Conservation (phyloP, 2,329 filamentous ascomycete genomes). For the Coniochaeta ligniaria region DNA sequence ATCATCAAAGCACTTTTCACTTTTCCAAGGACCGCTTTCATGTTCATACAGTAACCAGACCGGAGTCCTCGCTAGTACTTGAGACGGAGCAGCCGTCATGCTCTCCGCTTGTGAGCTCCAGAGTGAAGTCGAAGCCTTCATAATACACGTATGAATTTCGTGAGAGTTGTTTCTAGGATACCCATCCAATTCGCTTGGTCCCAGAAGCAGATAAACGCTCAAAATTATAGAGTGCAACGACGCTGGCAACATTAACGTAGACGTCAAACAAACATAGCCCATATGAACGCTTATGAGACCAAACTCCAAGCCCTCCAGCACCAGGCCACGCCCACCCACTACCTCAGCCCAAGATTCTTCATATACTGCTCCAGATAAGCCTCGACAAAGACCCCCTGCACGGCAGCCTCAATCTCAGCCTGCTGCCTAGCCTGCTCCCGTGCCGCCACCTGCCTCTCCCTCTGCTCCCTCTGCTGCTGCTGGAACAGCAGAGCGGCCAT, state of each 20-base stretch:
- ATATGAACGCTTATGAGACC: neutral
- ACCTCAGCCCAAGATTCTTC: neutral
- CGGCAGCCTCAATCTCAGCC: neutral
- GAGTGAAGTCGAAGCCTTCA: neutral
- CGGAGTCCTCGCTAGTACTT: too few species aligned
- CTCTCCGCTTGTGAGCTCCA: neutral
- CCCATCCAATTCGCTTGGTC: neutral
- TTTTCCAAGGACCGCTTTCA: too few species aligned
- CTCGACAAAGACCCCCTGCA: conserved; percentile 2
- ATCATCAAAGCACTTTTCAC: too few species aligned
- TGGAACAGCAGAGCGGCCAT: neutral
- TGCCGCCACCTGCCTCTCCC: neutral
- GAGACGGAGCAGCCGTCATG: neutral
- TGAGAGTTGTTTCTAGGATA: neutral
- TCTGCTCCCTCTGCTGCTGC: neutral
- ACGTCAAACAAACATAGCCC: too few species aligned
- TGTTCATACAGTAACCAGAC: too few species aligned
- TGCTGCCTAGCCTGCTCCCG: neutral
- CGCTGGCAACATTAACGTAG: too few species aligned
- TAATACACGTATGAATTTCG: neutral
- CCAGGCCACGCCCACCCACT: neutral
- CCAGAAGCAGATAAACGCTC: neutral
- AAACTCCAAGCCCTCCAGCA: neutral
- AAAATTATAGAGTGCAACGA: neutral
- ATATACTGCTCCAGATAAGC: conserved; percentile 1